Percentiles rank a stretch among this genome's conserved stretches.
Evolutionary conservation across 495 filamentous ascomycete genomes (phyloP).

Genomic region (Xylaria venustula): DNA sequence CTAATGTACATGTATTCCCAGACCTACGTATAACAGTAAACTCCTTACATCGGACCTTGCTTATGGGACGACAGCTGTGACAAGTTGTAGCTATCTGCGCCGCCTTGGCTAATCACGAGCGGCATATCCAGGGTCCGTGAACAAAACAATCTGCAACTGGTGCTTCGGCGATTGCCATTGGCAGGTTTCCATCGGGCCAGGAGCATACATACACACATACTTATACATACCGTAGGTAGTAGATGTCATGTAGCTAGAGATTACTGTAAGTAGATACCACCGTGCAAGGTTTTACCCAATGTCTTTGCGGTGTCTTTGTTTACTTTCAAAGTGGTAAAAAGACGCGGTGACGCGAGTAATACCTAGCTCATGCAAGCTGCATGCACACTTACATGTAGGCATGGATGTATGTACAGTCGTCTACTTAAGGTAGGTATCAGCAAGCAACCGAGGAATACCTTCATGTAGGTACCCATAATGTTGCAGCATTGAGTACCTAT

Average conservation of each 20-base stretch:
- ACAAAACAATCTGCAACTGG: neutral
- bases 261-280: neutral
- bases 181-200: neutral
- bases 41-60: neutral
- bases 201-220: too few species aligned
- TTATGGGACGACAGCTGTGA: neutral
- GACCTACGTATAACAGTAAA: too few species aligned
- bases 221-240: too few species aligned
- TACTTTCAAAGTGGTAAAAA: neutral
- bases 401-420: neutral
- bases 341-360: conserved; percentile 3
- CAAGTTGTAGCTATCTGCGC: neutral
- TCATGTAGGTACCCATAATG: neutral
- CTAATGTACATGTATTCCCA: too few species aligned
- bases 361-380: conserved; percentile 6
- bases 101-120: neutral
- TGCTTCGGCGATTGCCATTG: neutral
- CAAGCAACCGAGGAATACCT: too few species aligned
- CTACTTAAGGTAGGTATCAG: neutral
- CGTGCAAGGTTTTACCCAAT: neutral
- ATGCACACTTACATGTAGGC: neutral
- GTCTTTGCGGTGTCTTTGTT: neutral
- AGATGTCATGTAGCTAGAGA: too few species aligned
- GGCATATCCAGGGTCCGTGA: neutral
- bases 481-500: too few species aligned